A percentile compares a stretch with the other conserved stretches of the same genome.
phyloP scores from a whole-genome alignment of 352 stramenopile genomes.

The Phytopythium mirpurense region DNA sequence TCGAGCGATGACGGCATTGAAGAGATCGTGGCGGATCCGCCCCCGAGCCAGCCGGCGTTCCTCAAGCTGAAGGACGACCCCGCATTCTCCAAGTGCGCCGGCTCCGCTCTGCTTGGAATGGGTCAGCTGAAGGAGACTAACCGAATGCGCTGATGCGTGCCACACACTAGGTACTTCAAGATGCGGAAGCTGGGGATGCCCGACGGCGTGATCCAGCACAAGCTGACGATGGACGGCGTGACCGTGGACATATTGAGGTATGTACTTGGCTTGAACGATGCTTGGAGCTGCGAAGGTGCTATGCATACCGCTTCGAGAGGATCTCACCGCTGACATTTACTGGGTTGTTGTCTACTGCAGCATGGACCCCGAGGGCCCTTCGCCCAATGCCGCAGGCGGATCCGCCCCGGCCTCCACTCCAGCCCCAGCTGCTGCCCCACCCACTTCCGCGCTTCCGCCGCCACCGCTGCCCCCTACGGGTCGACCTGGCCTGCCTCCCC shows the following conservation, averaged over 20 bases:
- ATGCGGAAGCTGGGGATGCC: slow-evolving; percentile 82
- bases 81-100: slow-evolving; percentile 57
- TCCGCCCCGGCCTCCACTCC: slow-evolving; percentile 7
- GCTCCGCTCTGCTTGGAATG: background rate
- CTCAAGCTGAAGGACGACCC: slow-evolving; percentile 83
- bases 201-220: slow-evolving; percentile 75
- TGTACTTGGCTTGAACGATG: too few species aligned
- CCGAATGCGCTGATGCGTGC: too few species aligned
- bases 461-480: slow-evolving; percentile 21
- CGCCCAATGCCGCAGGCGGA: slow-evolving; percentile 42
- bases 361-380: slow-evolving; percentile 78
- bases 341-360: slow-evolving; percentile 25
- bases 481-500: slow-evolving; percentile 43
- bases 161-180: slow-evolving; percentile 78
- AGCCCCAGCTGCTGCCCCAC: slow-evolving; percentile 20
- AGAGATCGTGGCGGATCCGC: slow-evolving; percentile 26
- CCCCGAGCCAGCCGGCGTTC: slow-evolving; percentile 20
- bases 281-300: too few species aligned
- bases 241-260: slow-evolving; percentile 71
- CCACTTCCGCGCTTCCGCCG: slow-evolving; percentile 20
- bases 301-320: too few species aligned
- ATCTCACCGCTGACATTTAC: too few species aligned
- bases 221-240: slow-evolving; percentile 75
- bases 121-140: too few species aligned
- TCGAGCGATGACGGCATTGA: slow-evolving; percentile 60